phyloP scores from a whole-genome alignment of 495 filamentous ascomycete genomes.

The Cercophora newfieldiana region DNA sequence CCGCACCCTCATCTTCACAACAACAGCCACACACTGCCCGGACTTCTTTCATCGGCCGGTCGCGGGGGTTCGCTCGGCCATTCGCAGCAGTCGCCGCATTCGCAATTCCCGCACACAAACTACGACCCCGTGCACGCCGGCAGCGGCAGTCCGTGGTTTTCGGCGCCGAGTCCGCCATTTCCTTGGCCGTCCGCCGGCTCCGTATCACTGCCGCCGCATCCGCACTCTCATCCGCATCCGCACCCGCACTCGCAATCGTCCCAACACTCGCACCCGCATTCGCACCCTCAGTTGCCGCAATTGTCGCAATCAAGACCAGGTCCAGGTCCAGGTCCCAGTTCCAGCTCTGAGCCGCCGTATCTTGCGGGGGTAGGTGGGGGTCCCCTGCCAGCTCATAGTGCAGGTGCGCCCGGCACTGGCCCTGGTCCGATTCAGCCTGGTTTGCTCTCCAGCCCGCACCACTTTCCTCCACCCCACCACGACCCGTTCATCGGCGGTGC shows the following conservation, averaged over 20 bases:
- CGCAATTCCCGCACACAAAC: constrained; percentile 13
- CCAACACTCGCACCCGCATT: background rate
- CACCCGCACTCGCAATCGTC: background rate
- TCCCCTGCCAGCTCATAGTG: constrained; percentile 1
- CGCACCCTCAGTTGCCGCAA: background rate
- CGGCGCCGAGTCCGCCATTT: background rate
- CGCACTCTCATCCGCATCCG: background rate
- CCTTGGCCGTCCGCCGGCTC: constrained; percentile 14
- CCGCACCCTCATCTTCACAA: constrained; percentile 9
- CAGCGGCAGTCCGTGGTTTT: constrained; percentile 20
- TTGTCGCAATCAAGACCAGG: background rate
- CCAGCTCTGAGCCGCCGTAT: background rate
- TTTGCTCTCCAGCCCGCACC: background rate
- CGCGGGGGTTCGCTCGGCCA: background rate
- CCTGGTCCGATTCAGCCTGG: constrained; percentile 12
- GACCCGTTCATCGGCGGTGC: background rate
- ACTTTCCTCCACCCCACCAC: constrained; percentile 3
- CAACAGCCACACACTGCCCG: background rate
- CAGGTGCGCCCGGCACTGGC: constrained; percentile 8
- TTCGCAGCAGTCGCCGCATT: constrained; percentile 10
- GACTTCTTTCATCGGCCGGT: constrained; percentile 2
- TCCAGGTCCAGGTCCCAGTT: background rate
- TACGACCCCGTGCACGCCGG: constrained; percentile 31
- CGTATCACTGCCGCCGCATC: background rate
- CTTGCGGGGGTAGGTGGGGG: constrained; percentile 7